A percentile compares a stretch with the other conserved stretches of the same genome.
These are phyloP conservation scores for Viola pubescens DNA, from an alignment of 441 rosid genomes.

Conservation along the genomic window DNA sequence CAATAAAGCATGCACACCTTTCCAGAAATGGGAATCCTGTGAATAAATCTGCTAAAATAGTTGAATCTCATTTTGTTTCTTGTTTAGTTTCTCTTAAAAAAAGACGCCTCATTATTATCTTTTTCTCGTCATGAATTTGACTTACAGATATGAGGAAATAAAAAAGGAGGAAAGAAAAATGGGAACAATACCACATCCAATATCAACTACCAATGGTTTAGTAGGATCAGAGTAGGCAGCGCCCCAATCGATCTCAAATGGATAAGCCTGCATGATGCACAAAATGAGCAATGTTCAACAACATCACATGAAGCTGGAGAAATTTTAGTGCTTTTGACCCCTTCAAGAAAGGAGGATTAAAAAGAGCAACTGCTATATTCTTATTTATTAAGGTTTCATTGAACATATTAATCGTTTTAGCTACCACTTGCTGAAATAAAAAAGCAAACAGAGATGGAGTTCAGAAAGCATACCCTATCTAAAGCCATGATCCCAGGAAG, in stretches of 20 bases:
- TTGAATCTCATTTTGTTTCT: too few species aligned
- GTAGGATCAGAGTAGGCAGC: slow-evolving; percentile 33
- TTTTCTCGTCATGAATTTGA: too few species aligned
- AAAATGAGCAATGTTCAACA: slow-evolving; percentile 9
- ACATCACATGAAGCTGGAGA: slow-evolving; percentile 4
- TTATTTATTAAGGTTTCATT: neutral
- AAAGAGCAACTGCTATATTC: slow-evolving; percentile 1
- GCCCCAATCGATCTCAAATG: slow-evolving; percentile 50
- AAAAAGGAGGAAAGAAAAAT: neutral
- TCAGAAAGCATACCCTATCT: slow-evolving; percentile 44
- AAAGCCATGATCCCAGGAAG: slow-evolving; percentile 61
- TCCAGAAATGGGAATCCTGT: too few species aligned
- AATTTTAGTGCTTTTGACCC: neutral
- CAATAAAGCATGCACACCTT: too few species aligned
- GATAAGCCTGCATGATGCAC: slow-evolving; percentile 50
- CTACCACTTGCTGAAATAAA: slow-evolving; percentile 1
- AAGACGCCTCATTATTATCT: too few species aligned
- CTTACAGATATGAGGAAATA: neutral
- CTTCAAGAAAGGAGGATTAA: slow-evolving; percentile 1
- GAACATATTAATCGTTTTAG: neutral
- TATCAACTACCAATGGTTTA: slow-evolving; percentile 57
- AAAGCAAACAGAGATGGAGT: slow-evolving; percentile 9
- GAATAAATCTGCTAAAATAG: too few species aligned
- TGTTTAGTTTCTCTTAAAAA: too few species aligned
- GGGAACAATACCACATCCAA: slow-evolving; percentile 49